Conservation (phyloP, 306 rosid species). For the Vachellia collinsii region DNA sequence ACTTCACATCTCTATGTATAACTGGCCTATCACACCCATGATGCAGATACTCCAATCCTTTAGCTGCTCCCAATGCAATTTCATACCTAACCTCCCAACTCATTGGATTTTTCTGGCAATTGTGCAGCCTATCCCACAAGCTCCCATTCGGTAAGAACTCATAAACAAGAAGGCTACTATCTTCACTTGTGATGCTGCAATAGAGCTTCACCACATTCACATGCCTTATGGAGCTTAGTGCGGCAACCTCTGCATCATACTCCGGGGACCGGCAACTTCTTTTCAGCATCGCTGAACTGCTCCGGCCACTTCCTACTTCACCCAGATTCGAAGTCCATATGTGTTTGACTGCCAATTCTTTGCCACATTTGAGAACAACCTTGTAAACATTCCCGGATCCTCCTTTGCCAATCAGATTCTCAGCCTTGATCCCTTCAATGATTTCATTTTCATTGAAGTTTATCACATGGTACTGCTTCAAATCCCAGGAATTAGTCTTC, state of each 20-base stretch:
- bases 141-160: constrained; percentile 74
- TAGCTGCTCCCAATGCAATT: constrained; percentile 69
- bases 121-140: constrained; percentile 68
- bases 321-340: constrained; percentile 45
- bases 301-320: constrained; percentile 35
- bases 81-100: constrained; percentile 61
- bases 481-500: constrained; percentile 53
- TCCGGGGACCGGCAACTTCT: constrained; percentile 40
- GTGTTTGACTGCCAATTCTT: constrained; percentile 67
- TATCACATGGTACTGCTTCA: constrained; percentile 58
- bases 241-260: constrained; percentile 67
- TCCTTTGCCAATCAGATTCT: constrained; percentile 65
- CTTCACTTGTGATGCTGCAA: constrained; percentile 75
- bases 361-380: constrained; percentile 49
- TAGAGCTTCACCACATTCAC: constrained; percentile 41
- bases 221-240: constrained; percentile 66
- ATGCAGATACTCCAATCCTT: constrained; percentile 71
- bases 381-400: constrained; percentile 75
- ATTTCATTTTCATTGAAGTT: constrained; percentile 61
- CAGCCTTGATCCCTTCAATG: constrained; percentile 49
- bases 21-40: constrained; percentile 66
- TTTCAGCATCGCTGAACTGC: constrained; percentile 53
- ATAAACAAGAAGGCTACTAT: constrained; percentile 64
- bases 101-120: constrained; percentile 45
- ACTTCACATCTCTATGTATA: constrained; percentile 71